Conservation (phyloP, 495 filamentous ascomycete genomes). For the Xylaria acuta region DNA sequence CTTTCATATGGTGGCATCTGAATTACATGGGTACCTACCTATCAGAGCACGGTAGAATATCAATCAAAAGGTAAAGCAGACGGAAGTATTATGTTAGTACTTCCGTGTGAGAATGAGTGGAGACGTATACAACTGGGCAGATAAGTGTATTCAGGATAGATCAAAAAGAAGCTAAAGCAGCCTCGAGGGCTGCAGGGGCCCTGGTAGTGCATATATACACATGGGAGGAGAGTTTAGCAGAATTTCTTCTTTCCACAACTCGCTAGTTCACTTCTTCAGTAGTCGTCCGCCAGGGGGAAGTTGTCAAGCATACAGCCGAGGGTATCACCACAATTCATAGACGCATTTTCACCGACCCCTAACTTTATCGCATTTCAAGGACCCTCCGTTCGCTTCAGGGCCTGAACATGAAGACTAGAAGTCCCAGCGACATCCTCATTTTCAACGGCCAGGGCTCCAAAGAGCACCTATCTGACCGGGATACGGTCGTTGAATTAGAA, state of each 20-base stretch:
- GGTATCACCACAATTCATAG: not conserved
- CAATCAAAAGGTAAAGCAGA: not conserved
- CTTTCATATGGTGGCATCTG: not conserved
- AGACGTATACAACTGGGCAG: not conserved
- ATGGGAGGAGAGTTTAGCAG: not conserved
- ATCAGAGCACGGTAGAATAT: not conserved
- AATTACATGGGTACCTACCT: no score
- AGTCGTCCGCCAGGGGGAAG: not conserved
- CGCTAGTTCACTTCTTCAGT: not conserved
- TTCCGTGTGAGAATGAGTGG: not conserved
- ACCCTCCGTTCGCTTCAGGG: not conserved
- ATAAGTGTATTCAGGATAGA: not conserved
- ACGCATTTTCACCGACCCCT: not conserved
- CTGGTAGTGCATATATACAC: not conserved
- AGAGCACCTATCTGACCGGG: slow-evolving; percentile 21
- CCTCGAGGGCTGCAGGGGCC: not conserved
- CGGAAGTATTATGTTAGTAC: not conserved
- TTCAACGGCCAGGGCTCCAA: slow-evolving; percentile 28
- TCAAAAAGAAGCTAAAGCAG: not conserved
- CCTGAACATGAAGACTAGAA: slow-evolving; percentile 15
- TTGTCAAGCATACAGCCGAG: not conserved
- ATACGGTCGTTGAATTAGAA: not conserved
- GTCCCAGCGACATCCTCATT: slow-evolving; percentile 16
- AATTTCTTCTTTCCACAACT: not conserved
- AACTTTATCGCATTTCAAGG: not conserved